These are phyloP conservation scores for Fusarium anthophilum DNA, from an alignment of 2,329 filamentous ascomycete genomes.

Conservation along the genomic window DNA sequence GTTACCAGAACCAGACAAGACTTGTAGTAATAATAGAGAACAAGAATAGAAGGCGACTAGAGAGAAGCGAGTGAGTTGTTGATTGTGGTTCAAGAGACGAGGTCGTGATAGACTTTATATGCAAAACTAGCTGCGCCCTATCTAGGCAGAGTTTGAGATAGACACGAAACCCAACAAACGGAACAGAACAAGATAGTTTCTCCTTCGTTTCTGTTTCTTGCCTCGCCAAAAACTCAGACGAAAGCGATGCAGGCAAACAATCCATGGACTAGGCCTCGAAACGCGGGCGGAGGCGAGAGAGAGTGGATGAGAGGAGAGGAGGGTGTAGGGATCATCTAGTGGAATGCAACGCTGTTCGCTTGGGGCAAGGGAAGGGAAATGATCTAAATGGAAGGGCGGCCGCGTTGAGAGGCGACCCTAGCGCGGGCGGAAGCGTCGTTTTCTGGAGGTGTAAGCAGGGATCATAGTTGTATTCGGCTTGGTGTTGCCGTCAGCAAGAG, in stretches of 20 bases:
- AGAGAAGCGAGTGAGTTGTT: not conserved
- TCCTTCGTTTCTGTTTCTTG: slow-evolving; percentile 13
- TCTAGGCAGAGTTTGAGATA: slow-evolving; percentile 7
- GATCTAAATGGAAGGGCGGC: slow-evolving; percentile 32
- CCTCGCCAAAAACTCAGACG: slow-evolving; percentile 11
- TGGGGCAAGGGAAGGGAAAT: not conserved
- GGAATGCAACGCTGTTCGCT: slow-evolving; percentile 29
- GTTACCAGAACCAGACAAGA: not conserved
- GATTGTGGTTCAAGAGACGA: not conserved
- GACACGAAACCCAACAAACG: slow-evolving; percentile 1
- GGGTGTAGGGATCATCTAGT: not conserved
- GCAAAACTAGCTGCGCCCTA: slow-evolving; percentile 7
- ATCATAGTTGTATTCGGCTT: slow-evolving; percentile 1
- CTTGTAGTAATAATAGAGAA: not conserved
- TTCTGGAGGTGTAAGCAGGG: not conserved
- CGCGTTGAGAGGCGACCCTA: slow-evolving; percentile 35
- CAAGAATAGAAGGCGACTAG: slow-evolving; percentile 1
- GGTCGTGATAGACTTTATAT: slow-evolving; percentile 29
- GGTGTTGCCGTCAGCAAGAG: slow-evolving; percentile 16
- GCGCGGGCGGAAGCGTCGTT: slow-evolving; percentile 3
- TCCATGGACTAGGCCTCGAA: slow-evolving; percentile 20
- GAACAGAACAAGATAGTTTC: not conserved
- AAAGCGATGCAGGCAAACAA: slow-evolving; percentile 14
- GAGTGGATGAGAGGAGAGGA: not conserved
- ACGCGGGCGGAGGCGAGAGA: slow-evolving; percentile 21